A percentile compares a stretch with the other conserved stretches of the same genome.
phyloP scores from a whole-genome alignment of 495 filamentous ascomycete species.

The Aspergillus campestris region DNA sequence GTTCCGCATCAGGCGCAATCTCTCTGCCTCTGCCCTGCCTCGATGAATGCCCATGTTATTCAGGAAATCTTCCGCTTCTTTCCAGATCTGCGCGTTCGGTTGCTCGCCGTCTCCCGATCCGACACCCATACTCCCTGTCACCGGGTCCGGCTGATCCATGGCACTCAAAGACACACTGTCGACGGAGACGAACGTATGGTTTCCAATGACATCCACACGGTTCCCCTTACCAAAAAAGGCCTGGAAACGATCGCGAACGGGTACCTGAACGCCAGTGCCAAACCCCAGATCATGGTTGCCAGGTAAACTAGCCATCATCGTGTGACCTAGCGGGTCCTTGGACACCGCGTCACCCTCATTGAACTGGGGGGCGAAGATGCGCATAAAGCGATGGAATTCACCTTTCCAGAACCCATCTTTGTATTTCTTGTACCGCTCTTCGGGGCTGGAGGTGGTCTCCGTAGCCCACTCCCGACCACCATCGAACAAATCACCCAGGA shows the following conservation, averaged over 20 bases:
- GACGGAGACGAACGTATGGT: slow-evolving; percentile 90
- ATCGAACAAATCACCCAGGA: slow-evolving; percentile 93
- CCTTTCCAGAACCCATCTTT: slow-evolving; percentile 70
- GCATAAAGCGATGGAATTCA: slow-evolving; percentile 71
- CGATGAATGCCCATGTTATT: slow-evolving; percentile 45
- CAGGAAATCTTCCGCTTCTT: slow-evolving; percentile 69
- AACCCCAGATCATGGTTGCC: slow-evolving; percentile 98
- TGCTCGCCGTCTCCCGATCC: slow-evolving; percentile 28
- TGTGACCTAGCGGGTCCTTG: slow-evolving; percentile 39
- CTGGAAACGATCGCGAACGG: slow-evolving; percentile 74
- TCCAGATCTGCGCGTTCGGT: slow-evolving; percentile 55
- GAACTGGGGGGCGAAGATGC: slow-evolving; percentile 68
- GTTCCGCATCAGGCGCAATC: slow-evolving; percentile 30
- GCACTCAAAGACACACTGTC: slow-evolving; percentile 84
- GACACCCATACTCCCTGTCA: slow-evolving; percentile 34
- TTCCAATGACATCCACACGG: slow-evolving; percentile 79
- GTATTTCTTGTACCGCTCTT: slow-evolving; percentile 67
- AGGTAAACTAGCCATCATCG: slow-evolving; percentile 72
- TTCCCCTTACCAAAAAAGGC: slow-evolving; percentile 87
- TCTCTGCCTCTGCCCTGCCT: slow-evolving; percentile 32
- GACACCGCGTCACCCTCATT: slow-evolving; percentile 29
- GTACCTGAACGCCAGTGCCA: slow-evolving; percentile 67
- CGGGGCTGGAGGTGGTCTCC: slow-evolving; percentile 51
- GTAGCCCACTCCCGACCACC: slow-evolving; percentile 94
- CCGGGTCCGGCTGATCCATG: slow-evolving; percentile 43